A percentile compares a stretch with the other conserved stretches of the same genome.
phyloP scores from a whole-genome alignment of 306 rosid species.

The Vicia sativa region DNA sequence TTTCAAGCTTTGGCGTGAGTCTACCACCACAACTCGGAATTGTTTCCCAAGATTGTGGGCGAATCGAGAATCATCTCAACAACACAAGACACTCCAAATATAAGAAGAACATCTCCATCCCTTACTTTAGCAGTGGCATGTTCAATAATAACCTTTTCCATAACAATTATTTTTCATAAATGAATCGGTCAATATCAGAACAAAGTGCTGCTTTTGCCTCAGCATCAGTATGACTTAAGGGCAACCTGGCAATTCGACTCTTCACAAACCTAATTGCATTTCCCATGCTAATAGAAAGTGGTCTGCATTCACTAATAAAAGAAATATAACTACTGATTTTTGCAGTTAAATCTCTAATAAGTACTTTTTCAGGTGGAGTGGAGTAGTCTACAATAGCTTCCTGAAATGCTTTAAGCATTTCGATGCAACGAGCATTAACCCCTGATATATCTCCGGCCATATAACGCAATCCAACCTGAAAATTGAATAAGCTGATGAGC shows the following conservation, averaged over 20 bases:
- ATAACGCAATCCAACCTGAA: slow-evolving; percentile 81
- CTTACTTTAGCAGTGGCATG: slow-evolving; percentile 74
- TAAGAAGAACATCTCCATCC: slow-evolving; percentile 90
- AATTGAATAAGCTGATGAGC: slow-evolving; percentile 31
- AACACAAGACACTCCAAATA: slow-evolving; percentile 68
- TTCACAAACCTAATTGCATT: slow-evolving; percentile 81
- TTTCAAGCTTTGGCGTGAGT: slow-evolving; percentile 88
- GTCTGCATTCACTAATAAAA: slow-evolving; percentile 79
- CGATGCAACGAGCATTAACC: slow-evolving; percentile 84
- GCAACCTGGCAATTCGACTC: slow-evolving; percentile 61
- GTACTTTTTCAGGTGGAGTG: slow-evolving; percentile 68
- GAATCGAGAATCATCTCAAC: slow-evolving; percentile 72
- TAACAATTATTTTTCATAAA: slow-evolving; percentile 77
- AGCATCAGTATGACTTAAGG: slow-evolving; percentile 59
- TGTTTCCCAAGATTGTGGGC: slow-evolving; percentile 79
- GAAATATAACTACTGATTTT: slow-evolving; percentile 77
- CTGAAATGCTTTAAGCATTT: slow-evolving; percentile 83
- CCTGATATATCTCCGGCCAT: slow-evolving; percentile 73
- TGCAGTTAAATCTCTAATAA: slow-evolving; percentile 77
- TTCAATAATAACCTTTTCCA: slow-evolving; percentile 75
- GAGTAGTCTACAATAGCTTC: slow-evolving; percentile 76
- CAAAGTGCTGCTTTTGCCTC: slow-evolving; percentile 75
- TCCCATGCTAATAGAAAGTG: slow-evolving; percentile 89
- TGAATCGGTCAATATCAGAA: slow-evolving; percentile 69
- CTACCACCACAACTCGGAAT: slow-evolving; percentile 84